Conservation (phyloP, 2,329 filamentous ascomycete species). For the Orbilia quercus region DNA sequence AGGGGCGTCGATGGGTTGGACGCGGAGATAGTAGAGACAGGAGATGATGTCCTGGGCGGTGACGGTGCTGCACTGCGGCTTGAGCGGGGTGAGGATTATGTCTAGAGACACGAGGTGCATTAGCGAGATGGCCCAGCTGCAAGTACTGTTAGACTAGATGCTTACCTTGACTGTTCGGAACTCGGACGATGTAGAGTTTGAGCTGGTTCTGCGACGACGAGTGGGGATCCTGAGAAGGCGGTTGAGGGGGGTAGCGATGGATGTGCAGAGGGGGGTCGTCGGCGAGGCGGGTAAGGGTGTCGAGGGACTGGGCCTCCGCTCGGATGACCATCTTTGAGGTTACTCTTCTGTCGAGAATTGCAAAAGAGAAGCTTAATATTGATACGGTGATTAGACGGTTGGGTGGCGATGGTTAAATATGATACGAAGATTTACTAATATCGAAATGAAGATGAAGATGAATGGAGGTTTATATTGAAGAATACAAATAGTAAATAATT, state of each 20-base stretch:
- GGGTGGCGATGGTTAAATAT: not conserved
- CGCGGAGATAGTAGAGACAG: constrained; percentile 90
- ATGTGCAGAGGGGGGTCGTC: constrained; percentile 88
- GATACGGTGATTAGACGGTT: constrained; percentile 3
- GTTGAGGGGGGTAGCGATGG: constrained; percentile 67
- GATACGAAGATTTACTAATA: not conserved
- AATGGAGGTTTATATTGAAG: too few relatives aligned
- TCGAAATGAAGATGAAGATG: too few relatives aligned
- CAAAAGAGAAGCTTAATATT: too few relatives aligned
- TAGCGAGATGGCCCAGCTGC: constrained; percentile 8
- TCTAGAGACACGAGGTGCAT: constrained; percentile 68
- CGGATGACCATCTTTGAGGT: constrained; percentile 55
- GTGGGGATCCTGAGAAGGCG: constrained; percentile 36
- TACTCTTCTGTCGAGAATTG: too few relatives aligned
- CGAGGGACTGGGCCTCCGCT: constrained; percentile 84
- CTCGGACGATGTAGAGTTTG: constrained; percentile 88
- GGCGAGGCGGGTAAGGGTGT: constrained; percentile 81
- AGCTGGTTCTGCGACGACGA: constrained; percentile 73
- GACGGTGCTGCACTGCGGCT: constrained; percentile 87
- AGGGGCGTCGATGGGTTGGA: constrained; percentile 67
- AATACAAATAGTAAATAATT: too few relatives aligned
- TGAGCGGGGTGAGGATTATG: constrained; percentile 89
- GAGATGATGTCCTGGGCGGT: constrained; percentile 86
- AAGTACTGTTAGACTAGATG: not conserved
- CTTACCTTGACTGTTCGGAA: constrained; percentile 87